Base-by-base conservation (phyloP, 805 yeast genomes). In the Metschnikowia colocasiae region DNA sequence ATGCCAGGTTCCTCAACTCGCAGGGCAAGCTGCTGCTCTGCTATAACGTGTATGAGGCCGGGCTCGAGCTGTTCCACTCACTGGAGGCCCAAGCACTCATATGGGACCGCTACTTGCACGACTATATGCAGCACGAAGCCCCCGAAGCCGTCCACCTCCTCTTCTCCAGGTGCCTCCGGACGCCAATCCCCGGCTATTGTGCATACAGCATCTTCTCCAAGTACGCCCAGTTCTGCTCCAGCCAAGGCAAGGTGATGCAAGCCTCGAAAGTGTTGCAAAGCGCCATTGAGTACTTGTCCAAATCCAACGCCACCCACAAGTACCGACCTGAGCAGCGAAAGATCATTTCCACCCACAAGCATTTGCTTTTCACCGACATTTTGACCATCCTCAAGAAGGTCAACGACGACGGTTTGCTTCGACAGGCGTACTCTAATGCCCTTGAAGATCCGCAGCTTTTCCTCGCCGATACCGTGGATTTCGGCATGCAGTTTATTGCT, bases 91-190 rank as follows among this genome's bases (percentile, higher is more conserved):
- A 56, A 36, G 82, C 75, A 56, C 87, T 87, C 54, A 71, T 90
- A 15, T 88, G 92, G 91, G 79, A 76, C 45, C 67, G 77, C 8
- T 91, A 89, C 61, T 60, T 90, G 27, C 63, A 75, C 0, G 80
- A 78, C 46, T 75, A 80, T 0, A 52, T 83, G 3, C 56, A 50
- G 20, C 43, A 43, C 18, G 35, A 41, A 30, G 7, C 30, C 1
- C 18, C 34, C 1, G 69, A 67, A 35, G 50, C 69, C 27, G 64
- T 86, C 5, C 68, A 96, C 31, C 95, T 87, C 48, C 58, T 85
- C 13, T 90, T 87, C 65, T 96, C 88, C 40, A 80, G 81, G 37
- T 77, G 89, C 4, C 55, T 87, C 3, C 70, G 43, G 13, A 27
- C 50, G 1, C 32, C 45, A 3, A 73, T 87, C 52, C 85, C 87